Base-by-base conservation (phyloP, 805 yeast genomes). In the Teunomyces pallodes region DNA sequence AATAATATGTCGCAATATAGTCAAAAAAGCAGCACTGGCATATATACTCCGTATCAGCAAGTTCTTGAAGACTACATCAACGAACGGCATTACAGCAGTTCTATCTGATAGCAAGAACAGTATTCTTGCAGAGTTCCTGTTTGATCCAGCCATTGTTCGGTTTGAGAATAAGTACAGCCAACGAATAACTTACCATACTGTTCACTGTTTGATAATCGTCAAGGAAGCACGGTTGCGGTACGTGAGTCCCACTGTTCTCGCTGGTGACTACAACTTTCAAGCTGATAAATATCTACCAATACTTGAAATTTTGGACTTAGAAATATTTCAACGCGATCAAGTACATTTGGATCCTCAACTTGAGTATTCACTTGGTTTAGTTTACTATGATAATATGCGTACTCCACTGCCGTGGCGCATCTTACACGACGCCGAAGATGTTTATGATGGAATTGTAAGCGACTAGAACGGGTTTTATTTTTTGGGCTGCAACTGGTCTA, bases 131-230 rank as follows among this genome's bases (percentile, higher is more conserved):
- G 47, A 54, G 3, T 63, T 73, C 49, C 64, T 67, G 2, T 60
- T 55, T 36, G 52, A 56, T 9, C 57, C 61, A 0, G 58, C 70
- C 1, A 57, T 70, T 2, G 50, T 58, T 7, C 40, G 50, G 20
- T 69, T 66, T 50, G 79, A 75, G 50, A 51, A 53, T 29, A 47
- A 46, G 14, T 56, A 69, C 46, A 54, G 61, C 14, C 66, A 65
- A 41, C 52, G 77, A 20, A 58, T 75, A 32, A 72, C 79, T 0
- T 64, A 54, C 44, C 49, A 60, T 29, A 65, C 73, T 0, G 40
- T 49, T 20, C 59, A 69, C 33, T 52, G 59, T 28, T 51, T 65
- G 16, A 54, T 75, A 14, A 36, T 60, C 5, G 49, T 75, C 17
- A 59, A 54, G 2, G 33, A 56, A n/a, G 72, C 71, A 7, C 54